Conservation (phyloP, 306 rosid genomes). For the Spatholobus suberectus region DNA sequence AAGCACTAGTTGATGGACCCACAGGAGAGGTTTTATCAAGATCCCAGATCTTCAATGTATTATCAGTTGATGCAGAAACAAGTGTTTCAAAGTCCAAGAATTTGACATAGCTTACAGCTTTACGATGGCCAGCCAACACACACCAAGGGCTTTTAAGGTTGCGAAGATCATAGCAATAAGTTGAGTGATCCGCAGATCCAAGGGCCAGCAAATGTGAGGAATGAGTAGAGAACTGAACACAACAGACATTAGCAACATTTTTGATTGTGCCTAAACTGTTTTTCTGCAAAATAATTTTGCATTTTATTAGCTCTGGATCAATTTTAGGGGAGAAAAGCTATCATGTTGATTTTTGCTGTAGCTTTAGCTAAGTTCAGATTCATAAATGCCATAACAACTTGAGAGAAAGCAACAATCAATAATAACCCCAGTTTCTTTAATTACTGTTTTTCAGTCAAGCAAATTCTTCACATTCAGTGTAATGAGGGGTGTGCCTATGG, state of each 20-base stretch:
- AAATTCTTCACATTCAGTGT: background rate
- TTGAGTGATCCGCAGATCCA: background rate
- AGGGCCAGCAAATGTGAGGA: conserved; percentile 54
- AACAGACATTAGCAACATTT: conserved; percentile 72
- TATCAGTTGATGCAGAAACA: conserved; percentile 90
- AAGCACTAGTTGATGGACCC: conserved; percentile 67
- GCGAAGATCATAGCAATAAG: conserved; percentile 19
- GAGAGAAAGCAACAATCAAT: background rate
- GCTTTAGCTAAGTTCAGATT: conserved; percentile 17
- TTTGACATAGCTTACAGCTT: conserved; percentile 78
- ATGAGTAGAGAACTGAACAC: conserved; percentile 85
- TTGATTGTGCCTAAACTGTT: conserved; percentile 24
- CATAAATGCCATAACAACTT: background rate
- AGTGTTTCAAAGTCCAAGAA: conserved; percentile 82
- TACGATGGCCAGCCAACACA: conserved; percentile 42
- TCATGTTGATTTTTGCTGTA: background rate
- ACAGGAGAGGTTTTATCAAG: conserved; percentile 66
- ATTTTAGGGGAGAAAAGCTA: background rate
- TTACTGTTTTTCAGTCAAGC: background rate
- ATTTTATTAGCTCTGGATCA: conserved; percentile 33
- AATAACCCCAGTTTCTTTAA: background rate
- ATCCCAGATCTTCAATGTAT: conserved; percentile 84
- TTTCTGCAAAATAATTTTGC: conserved; percentile 4
- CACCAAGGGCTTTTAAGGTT: background rate
- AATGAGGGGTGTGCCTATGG: background rate